Conservation (phyloP, 1,284 basidiomycete genomes). For the Boletus mariae region DNA sequence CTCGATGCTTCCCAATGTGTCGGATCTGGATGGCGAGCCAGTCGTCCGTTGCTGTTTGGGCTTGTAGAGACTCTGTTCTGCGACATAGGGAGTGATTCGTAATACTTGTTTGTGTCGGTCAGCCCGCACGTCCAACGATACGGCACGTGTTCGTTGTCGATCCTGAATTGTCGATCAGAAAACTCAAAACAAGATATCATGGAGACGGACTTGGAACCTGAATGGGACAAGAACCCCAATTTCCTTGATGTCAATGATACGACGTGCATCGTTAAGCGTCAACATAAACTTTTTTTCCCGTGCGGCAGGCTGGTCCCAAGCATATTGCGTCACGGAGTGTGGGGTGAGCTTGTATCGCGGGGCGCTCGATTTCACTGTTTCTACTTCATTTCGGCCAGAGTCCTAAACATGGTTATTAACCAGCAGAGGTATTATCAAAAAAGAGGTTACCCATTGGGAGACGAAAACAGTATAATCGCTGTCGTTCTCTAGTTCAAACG, state of each 20-base stretch:
- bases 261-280: slow-evolving; percentile 60
- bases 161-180: slow-evolving; percentile 37
- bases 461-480: slow-evolving; percentile 74
- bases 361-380: slow-evolving; percentile 28
- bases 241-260: slow-evolving; percentile 90
- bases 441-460: slow-evolving; percentile 65
- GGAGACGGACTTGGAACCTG: slow-evolving; percentile 67
- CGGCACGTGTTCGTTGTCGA: slow-evolving; percentile 51
- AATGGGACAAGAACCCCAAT: slow-evolving; percentile 93
- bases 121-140: slow-evolving; percentile 93
- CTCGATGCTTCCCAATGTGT: slow-evolving; percentile 70
- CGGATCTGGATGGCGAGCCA: slow-evolving; percentile 52
- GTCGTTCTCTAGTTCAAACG: slow-evolving; percentile 88
- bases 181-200: slow-evolving; percentile 1
- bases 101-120: slow-evolving; percentile 87
- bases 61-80: slow-evolving; percentile 88
- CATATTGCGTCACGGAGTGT: slow-evolving; percentile 65
- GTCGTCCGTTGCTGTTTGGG: slow-evolving; percentile 56
- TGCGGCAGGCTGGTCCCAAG: slow-evolving; percentile 94
- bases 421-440: neutral
- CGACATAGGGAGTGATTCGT: slow-evolving; percentile 84
- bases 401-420: slow-evolving; percentile 41
- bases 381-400: slow-evolving; percentile 41
- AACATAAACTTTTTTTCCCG: slow-evolving; percentile 81
- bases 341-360: slow-evolving; percentile 57